phyloP scores from a whole-genome alignment of 176 grass and related monocot genomes.

The Rhynchospora pubera region DNA sequence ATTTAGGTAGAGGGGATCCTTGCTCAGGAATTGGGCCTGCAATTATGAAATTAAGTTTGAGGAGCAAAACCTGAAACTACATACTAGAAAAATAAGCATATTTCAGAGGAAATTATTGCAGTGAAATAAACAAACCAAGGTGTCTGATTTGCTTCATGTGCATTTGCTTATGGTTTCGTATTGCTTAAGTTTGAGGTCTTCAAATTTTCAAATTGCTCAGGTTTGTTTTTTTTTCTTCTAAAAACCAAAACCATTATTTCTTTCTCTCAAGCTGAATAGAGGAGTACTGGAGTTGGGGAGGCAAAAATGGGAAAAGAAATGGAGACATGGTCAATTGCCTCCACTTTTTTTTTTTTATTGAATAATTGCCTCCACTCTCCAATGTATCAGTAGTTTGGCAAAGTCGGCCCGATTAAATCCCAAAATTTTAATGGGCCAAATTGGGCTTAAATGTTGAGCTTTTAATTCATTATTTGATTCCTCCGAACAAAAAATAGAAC shows the following conservation, averaged over 20 bases:
- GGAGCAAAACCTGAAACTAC: neutral
- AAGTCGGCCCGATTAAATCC: neutral
- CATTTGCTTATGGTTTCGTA: too few relatives aligned
- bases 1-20: constrained; percentile 39
- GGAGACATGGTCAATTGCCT: too few relatives aligned
- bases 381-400: neutral
- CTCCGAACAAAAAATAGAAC: neutral
- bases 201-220: too few relatives aligned
- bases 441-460: neutral
- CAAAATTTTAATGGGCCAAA: neutral
- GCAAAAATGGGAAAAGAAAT: neutral
- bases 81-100: neutral
- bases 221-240: too few relatives aligned
- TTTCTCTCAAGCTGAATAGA: too few relatives aligned
- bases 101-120: neutral
- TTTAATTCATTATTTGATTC: neutral
- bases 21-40: constrained; percentile 56
- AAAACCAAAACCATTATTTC: too few relatives aligned
- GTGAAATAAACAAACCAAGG: neutral
- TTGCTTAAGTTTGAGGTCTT: too few relatives aligned
- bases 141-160: neutral
- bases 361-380: too few relatives aligned
- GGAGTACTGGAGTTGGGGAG: too few relatives aligned
- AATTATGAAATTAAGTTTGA: neutral
- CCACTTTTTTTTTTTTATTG: too few relatives aligned